These are phyloP conservation scores for Scutellaria galericulata DNA, from an alignment of 257 asterid genomes.

Conservation along the genomic window DNA sequence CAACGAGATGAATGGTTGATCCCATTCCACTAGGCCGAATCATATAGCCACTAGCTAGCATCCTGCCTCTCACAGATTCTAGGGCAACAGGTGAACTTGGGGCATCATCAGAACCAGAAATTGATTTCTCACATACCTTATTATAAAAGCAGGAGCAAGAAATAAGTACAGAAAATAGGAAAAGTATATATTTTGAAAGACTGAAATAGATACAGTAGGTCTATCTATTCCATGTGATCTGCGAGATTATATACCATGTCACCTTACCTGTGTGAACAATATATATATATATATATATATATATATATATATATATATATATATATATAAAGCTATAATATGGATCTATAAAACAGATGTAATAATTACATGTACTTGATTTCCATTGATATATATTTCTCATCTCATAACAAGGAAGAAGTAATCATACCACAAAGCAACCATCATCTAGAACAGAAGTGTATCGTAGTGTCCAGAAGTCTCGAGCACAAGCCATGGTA, in stretches of 20 bases:
- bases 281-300: too few species aligned
- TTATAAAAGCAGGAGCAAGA: slow-evolving; percentile 18
- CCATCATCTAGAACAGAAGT: slow-evolving; percentile 51
- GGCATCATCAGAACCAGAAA: slow-evolving; percentile 41
- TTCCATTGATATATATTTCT: background rate
- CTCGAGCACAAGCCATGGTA: slow-evolving; percentile 55
- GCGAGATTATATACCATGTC: slow-evolving; percentile 14
- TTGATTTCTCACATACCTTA: slow-evolving; percentile 59
- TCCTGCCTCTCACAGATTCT: slow-evolving; percentile 53
- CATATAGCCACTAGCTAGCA: slow-evolving; percentile 58
- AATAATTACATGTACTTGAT: background rate
- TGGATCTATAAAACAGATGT: slow-evolving; percentile 9
- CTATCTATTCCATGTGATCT: background rate
- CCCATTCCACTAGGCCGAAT: slow-evolving; percentile 48
- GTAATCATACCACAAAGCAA: slow-evolving; percentile 48
- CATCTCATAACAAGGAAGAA: slow-evolving; percentile 14
- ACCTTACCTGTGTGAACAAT: background rate
- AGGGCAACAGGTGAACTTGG: slow-evolving; percentile 49
- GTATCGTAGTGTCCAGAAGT: slow-evolving; percentile 60
- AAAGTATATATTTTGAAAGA: slow-evolving; percentile 6
- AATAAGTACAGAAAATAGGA: background rate
- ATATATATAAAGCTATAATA: background rate
- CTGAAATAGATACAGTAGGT: background rate
- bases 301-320: too few species aligned
- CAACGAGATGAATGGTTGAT: slow-evolving; percentile 45